These are phyloP conservation scores for Haplosporangium gracile DNA, from an alignment of 192 early-diverging fungal genomes.

Conservation along the genomic window DNA sequence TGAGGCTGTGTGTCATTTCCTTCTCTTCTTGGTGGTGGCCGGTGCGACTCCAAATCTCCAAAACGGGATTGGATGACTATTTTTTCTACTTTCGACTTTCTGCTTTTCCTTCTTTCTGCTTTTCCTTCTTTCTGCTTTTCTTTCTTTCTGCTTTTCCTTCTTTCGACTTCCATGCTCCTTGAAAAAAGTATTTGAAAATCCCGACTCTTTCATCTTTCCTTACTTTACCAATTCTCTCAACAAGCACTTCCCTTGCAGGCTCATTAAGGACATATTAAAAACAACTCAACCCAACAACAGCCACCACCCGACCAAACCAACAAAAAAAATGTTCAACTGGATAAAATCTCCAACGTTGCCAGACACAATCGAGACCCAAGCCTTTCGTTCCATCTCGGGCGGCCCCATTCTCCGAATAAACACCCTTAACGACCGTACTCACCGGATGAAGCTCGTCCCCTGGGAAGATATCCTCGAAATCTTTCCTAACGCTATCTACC, in stretches of 20 bases:
- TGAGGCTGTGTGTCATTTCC: too few relatives aligned
- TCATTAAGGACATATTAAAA: too few relatives aligned
- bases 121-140: too few relatives aligned
- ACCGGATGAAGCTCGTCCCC: slow-evolving; percentile 32
- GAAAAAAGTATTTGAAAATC: too few relatives aligned
- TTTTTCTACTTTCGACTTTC: too few relatives aligned
- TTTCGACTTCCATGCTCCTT: too few relatives aligned
- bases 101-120: too few relatives aligned
- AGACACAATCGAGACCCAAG: slow-evolving; percentile 34
- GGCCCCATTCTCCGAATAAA: slow-evolving; percentile 21
- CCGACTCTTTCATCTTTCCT: background rate
- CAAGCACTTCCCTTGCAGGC: too few relatives aligned
- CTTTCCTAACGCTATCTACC: slow-evolving; percentile 42
- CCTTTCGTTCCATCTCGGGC: slow-evolving; percentile 32
- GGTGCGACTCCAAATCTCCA: too few relatives aligned
- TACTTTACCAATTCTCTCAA: background rate
- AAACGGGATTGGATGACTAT: too few relatives aligned
- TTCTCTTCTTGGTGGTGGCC: too few relatives aligned
- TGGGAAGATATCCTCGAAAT: slow-evolving; percentile 51
- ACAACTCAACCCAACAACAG: background rate
- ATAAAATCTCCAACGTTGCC: slow-evolving; percentile 35
- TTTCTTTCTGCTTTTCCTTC: too few relatives aligned
- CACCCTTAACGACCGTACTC: slow-evolving; percentile 29
- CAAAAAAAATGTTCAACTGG: slow-evolving; percentile 40
- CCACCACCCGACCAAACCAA: background rate